phyloP scores from a whole-genome alignment of 331 rosid species.

The Prunus yedoensis region DNA sequence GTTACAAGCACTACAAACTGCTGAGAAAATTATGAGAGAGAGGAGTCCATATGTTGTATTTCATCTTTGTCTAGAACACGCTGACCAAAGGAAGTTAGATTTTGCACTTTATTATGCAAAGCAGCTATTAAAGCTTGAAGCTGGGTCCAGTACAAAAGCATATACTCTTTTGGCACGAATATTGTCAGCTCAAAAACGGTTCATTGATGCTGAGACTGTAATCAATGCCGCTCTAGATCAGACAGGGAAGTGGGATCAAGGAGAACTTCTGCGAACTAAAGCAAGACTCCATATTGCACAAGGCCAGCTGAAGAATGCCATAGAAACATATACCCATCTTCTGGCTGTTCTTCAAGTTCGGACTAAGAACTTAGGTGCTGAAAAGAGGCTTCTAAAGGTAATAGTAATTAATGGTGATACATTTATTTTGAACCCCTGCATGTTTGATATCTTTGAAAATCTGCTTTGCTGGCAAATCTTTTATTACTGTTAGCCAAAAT shows the following conservation, averaged over 20 bases:
- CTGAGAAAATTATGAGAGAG: constrained; percentile 56
- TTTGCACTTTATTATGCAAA: constrained; percentile 65
- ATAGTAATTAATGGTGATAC: constrained; percentile 1
- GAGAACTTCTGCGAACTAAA: constrained; percentile 73
- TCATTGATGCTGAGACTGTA: constrained; percentile 71
- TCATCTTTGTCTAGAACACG: constrained; percentile 84
- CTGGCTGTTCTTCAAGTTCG: constrained; percentile 87
- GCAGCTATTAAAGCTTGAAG: constrained; percentile 64
- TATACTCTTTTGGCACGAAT: constrained; percentile 71
- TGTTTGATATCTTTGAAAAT: not conserved
- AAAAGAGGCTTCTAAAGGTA: constrained; percentile 70
- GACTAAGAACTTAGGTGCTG: constrained; percentile 45
- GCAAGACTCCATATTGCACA: constrained; percentile 85
- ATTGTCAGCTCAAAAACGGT: constrained; percentile 77
- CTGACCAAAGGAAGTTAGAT: constrained; percentile 80
- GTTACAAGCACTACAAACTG: constrained; percentile 49
- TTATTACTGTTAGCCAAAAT: not conserved
- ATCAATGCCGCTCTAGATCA: constrained; percentile 83
- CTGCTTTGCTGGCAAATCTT: not conserved
- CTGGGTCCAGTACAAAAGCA: constrained; percentile 57
- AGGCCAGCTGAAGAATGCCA: constrained; percentile 63
- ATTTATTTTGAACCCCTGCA: not conserved
- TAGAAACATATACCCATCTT: constrained; percentile 68
- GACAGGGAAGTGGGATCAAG: constrained; percentile 90
- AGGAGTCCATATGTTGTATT: constrained; percentile 58